phyloP scores from a whole-genome alignment of 768 basidiomycete genomes.

The Russula emetica region DNA sequence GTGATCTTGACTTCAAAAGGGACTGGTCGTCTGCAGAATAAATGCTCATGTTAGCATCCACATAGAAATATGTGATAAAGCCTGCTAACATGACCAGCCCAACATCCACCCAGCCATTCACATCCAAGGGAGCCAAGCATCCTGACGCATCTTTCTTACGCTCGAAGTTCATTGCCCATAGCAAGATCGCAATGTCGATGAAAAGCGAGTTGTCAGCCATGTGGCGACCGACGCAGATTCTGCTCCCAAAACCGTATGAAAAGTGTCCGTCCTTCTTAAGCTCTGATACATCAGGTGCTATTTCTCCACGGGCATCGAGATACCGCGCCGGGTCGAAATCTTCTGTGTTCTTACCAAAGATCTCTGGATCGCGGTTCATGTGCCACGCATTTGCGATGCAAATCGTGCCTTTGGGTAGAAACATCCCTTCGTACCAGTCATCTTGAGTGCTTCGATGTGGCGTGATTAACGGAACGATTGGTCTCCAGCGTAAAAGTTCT shows the following conservation, averaged over 20 bases:
- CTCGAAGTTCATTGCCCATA: not conserved
- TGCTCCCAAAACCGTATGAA: not conserved
- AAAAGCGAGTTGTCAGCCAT: not conserved
- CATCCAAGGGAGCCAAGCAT: not conserved
- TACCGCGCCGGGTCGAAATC: not conserved
- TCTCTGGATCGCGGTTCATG: slow-evolving; percentile 3
- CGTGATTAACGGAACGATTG: not conserved
- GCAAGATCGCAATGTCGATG: not conserved
- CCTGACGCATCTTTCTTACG: not conserved
- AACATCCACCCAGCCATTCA: not conserved
- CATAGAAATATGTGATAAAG: not conserved
- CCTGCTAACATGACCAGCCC: not conserved
- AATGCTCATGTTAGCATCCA: not conserved
- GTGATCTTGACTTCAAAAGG: not conserved
- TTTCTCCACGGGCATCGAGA: not conserved
- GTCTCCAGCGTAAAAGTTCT: not conserved
- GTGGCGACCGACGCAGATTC: not conserved
- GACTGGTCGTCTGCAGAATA: not conserved
- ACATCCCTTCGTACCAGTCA: slow-evolving; percentile 1
- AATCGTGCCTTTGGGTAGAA: not conserved
- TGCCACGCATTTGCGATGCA: not conserved
- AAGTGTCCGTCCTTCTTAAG: not conserved
- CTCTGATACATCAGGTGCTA: not conserved
- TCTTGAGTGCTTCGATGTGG: not conserved
- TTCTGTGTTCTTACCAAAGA: not conserved